Base-by-base conservation (phyloP, 176 grass and related monocot genomes). In the Neostapfia colusana region DNA sequence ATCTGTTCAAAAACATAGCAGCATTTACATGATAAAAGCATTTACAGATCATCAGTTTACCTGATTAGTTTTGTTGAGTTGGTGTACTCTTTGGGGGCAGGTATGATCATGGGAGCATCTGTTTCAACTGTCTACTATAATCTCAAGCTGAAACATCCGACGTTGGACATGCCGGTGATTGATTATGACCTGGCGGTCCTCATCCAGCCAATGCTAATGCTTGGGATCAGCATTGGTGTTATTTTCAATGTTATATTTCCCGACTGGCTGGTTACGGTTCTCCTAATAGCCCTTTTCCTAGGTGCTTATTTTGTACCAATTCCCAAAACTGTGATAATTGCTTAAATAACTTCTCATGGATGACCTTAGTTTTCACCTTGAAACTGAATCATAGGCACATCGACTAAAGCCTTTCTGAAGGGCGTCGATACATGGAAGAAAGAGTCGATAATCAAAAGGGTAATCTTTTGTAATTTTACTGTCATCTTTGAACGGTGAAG, bases 131-230 rank as follows among this genome's bases (percentile, higher is more conserved):
- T 98, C 2, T 92, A 90, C 74, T 97, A 83, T 76, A 97, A 97
- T n/a, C 78, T 97, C 26, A 86, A 87, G 80, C 57, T 90, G 69
- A 91, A 73, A 34, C 91, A 98, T 77, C 89, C 89, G 23, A 82
- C 82, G 21, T 75, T 92, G 51, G 82, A 91, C 77, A 86, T 86
- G 91, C 91, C 91, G 5, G 41, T 94, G 7, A 93, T 94, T 18
- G 91, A 98, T 45, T 94, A 98, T 43, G 87, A 92, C 55, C 82
- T 98, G 8, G 91, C 91, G 15, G 65, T 94, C 40, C 91, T 98
- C 12, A 70, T 94, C 59, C 95, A 94, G 74, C 89, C 95, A 0
- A 94, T 94, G 89, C 86, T 98, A 3, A 94, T 92, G 89, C 82
- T 98, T 6, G 95, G 95, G 43, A 78, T 98, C 76, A 94, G 87